Evolutionary conservation across 768 basidiomycete genomes (phyloP), one percentile per base, ranked within the genome.

Genomic region (Calocybe gangraenosa): DNA sequence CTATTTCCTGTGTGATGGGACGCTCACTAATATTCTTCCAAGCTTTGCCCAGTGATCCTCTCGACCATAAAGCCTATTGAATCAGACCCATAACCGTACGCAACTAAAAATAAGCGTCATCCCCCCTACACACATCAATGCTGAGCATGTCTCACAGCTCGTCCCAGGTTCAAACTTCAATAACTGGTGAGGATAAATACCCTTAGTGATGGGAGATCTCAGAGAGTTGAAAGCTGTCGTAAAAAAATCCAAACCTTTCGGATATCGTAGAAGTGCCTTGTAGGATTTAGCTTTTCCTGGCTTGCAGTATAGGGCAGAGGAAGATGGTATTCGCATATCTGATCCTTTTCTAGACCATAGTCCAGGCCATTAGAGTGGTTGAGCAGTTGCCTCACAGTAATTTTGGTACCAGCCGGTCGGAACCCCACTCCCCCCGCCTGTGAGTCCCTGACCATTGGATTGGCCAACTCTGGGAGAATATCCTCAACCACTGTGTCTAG

Each of bases 131-230:
- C n/a, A n/a, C n/a, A n/a, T n/a, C n/a, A n/a, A n/a, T n/a, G n/a
- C n/a, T n/a, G n/a, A n/a, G n/a, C n/a, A n/a, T n/a, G n/a, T 50
- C 55, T 13, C 28, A 63, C 62, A 66, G 40, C 58, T 45, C 8
- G 60, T 55, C 8, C 64, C 65, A 2, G 65, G 65, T 39, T 64
- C 59, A 31, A 56, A 60, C 15, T 51, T 49, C 4, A 65, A 44
- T 2, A 58, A 58, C 14, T 61, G 48, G 0, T 44, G 50, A 2
- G 60, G 58, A 23, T 52, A 54, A 7, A 44, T 18, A 10, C 60
- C 62, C 60, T 65, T 40, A 28, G 25, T 28, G 25, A 28, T 5
- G 11, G 5, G 25, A 11, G 11, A 11, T 28, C 5, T 28, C 11
- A 28, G 25, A 28, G 25, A 6, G 11, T 28, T 28, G 25, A 11